Base-by-base conservation (phyloP, 225 moss, liverwort and hornwort species). In the Straminergon stramineum region DNA sequence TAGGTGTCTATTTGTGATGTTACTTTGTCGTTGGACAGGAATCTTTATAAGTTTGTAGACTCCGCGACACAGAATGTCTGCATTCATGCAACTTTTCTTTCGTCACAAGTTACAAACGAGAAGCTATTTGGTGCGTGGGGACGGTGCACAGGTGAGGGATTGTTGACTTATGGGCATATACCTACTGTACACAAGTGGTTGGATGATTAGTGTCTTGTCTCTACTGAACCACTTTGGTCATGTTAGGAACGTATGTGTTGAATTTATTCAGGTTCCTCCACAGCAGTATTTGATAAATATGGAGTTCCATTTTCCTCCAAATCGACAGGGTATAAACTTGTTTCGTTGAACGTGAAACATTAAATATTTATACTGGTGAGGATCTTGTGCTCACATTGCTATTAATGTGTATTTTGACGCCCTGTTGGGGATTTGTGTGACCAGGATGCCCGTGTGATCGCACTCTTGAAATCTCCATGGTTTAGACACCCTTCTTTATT, bases 251-350 rank as follows among this genome's bases (percentile, higher is more conserved):
- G 2, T 15, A 31, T 15, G 34, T 82, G 63, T 43, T 16, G 45
- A 23, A 45, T 22, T 63, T 63, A 5, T 82, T 62, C 3, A 41
- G 62, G 21, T 82, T 63, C 1, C 45, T 32, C 2, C 32, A 0
- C 82, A 58, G 32, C 23, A 45, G 7, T 24, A 15, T 63, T 45
- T 62, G 34, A 63, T 82, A 16, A 34, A 82, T 2, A 43, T 0
- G 10, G 31, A 0, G 0, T 30, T 82, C 15, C 45, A 4, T 21
- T 82, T 0, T 43, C 14, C 32, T 45, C 5, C 63, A 10, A 82
- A 32, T 61, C 81, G 45, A 15, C 12, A 45, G 21, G 62, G 1
- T 19, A 1, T n/a, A 0, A 61, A 31, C 45, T 41, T 20, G 20
- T 20, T 61, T 43, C 2, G 32, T 62, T 43, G 45, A 43, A 7